Evolutionary conservation across 2,329 filamentous ascomycete genomes (phyloP).

Genomic region (Paradendryphiella salina): DNA sequence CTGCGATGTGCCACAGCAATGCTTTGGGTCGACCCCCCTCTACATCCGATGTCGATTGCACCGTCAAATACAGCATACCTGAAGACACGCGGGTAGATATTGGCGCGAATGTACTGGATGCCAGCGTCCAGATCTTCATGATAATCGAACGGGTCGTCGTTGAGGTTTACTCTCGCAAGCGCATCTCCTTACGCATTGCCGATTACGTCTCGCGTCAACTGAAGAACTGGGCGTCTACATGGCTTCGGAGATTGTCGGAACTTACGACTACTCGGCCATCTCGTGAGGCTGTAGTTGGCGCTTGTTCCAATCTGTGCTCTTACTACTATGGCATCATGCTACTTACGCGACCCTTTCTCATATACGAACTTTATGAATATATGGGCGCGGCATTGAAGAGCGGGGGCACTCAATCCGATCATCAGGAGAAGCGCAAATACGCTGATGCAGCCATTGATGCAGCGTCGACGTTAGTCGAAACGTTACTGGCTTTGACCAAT

Average conservation of each 20-base stretch:
- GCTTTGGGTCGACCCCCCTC: constrained; percentile 57
- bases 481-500: constrained; percentile 25
- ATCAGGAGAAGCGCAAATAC: constrained; percentile 34
- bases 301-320: constrained; percentile 55
- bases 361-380: constrained; percentile 53
- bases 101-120: constrained; percentile 37
- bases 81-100: constrained; percentile 13
- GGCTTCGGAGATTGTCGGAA: constrained; percentile 38
- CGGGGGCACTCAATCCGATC: constrained; percentile 29
- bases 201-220: constrained; percentile 48
- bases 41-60: constrained; percentile 57
- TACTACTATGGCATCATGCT: constrained; percentile 61
- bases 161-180: constrained; percentile 51
- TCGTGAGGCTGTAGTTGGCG: constrained; percentile 44
- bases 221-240: constrained; percentile 48
- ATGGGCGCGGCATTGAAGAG: constrained; percentile 40
- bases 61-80: constrained; percentile 45
- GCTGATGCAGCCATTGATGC: constrained; percentile 40
- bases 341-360: constrained; percentile 57
- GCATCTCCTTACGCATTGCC: constrained; percentile 48
- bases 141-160: constrained; percentile 55
- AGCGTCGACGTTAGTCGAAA: constrained; percentile 35
- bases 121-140: constrained; percentile 52
- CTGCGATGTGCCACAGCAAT: constrained; percentile 41
- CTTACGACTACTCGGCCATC: constrained; percentile 34